These are phyloP conservation scores for Botrytis aclada DNA, from an alignment of 2,329 filamentous ascomycete species.

Conservation along the genomic window DNA sequence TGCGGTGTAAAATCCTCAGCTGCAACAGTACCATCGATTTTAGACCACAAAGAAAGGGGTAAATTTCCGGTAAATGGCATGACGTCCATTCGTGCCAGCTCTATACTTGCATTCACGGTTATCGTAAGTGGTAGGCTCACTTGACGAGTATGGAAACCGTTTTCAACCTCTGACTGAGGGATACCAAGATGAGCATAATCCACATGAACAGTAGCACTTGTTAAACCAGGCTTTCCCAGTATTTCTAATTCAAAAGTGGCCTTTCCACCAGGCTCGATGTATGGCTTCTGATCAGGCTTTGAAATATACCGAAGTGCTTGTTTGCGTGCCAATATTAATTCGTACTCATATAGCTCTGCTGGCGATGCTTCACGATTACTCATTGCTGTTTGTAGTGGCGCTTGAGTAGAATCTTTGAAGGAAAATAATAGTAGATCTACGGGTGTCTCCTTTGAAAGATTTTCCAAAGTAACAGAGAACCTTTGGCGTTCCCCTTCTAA, in stretches of 20 bases:
- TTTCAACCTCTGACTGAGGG: slow-evolving; percentile 62
- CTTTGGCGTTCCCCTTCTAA: slow-evolving; percentile 80
- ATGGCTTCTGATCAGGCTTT: slow-evolving; percentile 50
- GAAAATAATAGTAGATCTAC: slow-evolving; percentile 85
- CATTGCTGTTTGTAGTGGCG: slow-evolving; percentile 70
- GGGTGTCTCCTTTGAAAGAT: slow-evolving; percentile 65
- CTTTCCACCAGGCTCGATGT: slow-evolving; percentile 64
- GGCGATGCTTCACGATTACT: slow-evolving; percentile 73
- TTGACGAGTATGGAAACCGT: slow-evolving; percentile 80
- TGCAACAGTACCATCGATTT: slow-evolving; percentile 35
- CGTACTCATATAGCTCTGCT: slow-evolving; percentile 80
- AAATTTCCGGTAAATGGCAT: slow-evolving; percentile 68
- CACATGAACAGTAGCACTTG: slow-evolving; percentile 74
- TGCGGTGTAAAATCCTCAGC: slow-evolving; percentile 46
- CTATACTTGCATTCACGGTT: slow-evolving; percentile 88
- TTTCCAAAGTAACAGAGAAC: slow-evolving; percentile 78
- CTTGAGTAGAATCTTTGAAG: slow-evolving; percentile 84
- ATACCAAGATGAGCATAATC: slow-evolving; percentile 83
- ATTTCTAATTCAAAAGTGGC: slow-evolving; percentile 80
- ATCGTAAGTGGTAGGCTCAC: slow-evolving; percentile 77
- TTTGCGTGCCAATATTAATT: slow-evolving; percentile 72
- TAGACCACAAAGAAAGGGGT: slow-evolving; percentile 57
- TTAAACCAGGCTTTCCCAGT: slow-evolving; percentile 80
- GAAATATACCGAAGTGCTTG: slow-evolving; percentile 61
- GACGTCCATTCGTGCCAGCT: slow-evolving; percentile 76